Base-by-base conservation (phyloP, 176 grass and related monocot species). In the Carex scoparia region DNA sequence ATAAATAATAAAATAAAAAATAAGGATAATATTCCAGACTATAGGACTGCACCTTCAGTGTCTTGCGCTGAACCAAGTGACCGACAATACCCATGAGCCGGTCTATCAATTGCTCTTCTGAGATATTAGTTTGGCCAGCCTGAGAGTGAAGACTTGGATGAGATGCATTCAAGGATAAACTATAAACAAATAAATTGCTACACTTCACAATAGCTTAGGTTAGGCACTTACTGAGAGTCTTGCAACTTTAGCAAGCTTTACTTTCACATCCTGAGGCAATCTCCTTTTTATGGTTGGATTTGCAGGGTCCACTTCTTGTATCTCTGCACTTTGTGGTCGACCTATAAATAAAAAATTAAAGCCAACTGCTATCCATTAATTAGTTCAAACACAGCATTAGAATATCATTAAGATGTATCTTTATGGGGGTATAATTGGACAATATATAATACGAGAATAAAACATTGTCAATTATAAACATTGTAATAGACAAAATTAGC, bases 211-310 rank as follows among this genome's bases (percentile, higher is more conserved):
- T 18, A 72, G 77, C 85, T 79, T 65, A 81, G 68, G 35, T 51
- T 49, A 38, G 69, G 75, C 35, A 90, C 91, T 83, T 94, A 99
- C 97, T 89, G 97, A 96, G 83, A 99, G 61, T 93, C 93, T 93
- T 82, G 97, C 97, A 94, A 99, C 97, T 88, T 96, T 99, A 75
- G 93, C 90, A 66, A 99, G 97, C 75, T 94, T 99, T 87, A 87
- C 88, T 63, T 99, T 99, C 46, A 99, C 91, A 88, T 95, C 91
- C 74, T 80, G 91, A 57, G 97, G 97, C 86, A 99, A 88, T 79
- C 97, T 90, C 57, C 97, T 90, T 89, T 99, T 95, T 85, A 96
- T 81, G 71, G 90, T 73, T 87, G 87, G 89, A 87, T 64, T 92
- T 92, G 59, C 70, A 81, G 90, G 91, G 70, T 99, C 97, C 65